Evolutionary conservation across 768 basidiomycete genomes (phyloP), one percentile per base, ranked within the genome.

Genomic region (Phylloporus sp.): DNA sequence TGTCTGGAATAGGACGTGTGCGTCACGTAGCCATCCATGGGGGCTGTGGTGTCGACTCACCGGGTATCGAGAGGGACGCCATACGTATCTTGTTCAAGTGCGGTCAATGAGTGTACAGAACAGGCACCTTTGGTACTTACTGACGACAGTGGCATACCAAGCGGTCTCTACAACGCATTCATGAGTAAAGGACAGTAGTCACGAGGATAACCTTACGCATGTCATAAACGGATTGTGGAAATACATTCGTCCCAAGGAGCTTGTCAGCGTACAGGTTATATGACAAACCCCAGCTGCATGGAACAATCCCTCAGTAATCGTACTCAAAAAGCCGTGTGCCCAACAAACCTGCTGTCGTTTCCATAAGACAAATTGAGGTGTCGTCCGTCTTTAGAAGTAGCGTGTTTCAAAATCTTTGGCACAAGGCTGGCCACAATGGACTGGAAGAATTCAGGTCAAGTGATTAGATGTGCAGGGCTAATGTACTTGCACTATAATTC

Each of bases 221-320:
- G 24, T 62, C 57, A 44, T 59, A 62, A n/a, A 62, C 43, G 5
- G 47, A 43, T 20, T 59, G 45, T 1, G 60, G 57, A 67, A 86
- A 80, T 13, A 86, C 62, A 42, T 77, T 73, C 20, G 79, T 72
- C 29, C 75, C 74, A 42, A 86, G 65, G 35, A 86, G 68, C 60
- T 75, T 78, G 60, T 85, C 84, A 10, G 76, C 80, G 49, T 75
- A 84, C 45, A 87, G 59, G 68, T 86, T 85, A 67, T 87, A 86
- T 10, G 78, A 68, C 26, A 84, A 59, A 5, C 80, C 80, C 82
- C 82, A 84, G 53, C 77, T 79, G 40, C 13, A 41, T 22, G 16
- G 22, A 13, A n/a, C n/a, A n/a, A 26, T 47, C 22, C 26, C 5
- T 42, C 26, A 42, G 13, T 55, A 23, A 47, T 50, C 32, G 50